These are phyloP conservation scores for Spironucleus salmonicida DNA, from an alignment of 208 protist genomes.

Conservation along the genomic window DNA sequence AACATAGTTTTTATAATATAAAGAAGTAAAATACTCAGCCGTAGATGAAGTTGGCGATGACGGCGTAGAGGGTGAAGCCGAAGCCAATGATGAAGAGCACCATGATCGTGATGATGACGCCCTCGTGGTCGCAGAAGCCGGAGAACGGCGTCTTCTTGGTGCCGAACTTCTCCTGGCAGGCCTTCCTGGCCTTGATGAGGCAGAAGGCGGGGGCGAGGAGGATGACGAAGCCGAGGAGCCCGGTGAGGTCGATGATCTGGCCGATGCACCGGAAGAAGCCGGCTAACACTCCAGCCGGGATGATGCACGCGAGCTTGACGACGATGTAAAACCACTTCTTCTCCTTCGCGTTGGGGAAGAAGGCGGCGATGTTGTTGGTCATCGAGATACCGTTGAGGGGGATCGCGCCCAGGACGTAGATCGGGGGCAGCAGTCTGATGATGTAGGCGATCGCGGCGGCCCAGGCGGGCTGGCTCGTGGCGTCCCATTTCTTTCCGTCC, in stretches of 20 bases:
- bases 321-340: too few relatives aligned
- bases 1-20: too few relatives aligned
- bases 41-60: too few relatives aligned
- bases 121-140: too few relatives aligned
- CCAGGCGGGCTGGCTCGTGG: neutral
- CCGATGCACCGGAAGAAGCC: neutral
- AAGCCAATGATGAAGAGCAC: too few relatives aligned
- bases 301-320: conserved; percentile 3
- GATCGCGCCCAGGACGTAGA: conserved; percentile 1
- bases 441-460: neutral
- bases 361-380: neutral
- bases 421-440: neutral
- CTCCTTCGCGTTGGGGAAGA: too few relatives aligned
- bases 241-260: neutral
- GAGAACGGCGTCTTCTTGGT: too few relatives aligned
- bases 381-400: conserved; percentile 8
- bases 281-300: neutral
- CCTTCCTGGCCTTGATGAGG: conserved; percentile 5
- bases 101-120: too few relatives aligned
- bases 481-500: neutral
- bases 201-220: neutral
- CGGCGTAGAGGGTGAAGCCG: too few relatives aligned
- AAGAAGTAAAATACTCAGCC: too few relatives aligned
- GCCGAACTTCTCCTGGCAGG: conserved; percentile 4
- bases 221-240: conserved; percentile 2